Conservation (phyloP, 129 eudicot genomes). For the Apium graveolens region DNA sequence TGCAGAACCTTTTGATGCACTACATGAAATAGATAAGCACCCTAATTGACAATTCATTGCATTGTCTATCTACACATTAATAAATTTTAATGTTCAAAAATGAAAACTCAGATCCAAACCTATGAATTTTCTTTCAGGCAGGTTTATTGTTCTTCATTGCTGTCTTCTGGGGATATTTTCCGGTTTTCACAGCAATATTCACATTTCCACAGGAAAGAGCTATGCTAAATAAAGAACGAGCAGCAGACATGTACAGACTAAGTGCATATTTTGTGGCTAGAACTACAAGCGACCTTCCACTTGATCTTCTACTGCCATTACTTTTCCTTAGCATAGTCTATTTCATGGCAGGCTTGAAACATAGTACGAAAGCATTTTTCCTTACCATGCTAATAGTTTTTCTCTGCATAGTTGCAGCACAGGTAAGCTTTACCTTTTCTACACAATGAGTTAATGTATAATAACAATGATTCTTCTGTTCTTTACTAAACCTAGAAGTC, state of each 20-base stretch:
- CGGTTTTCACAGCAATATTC: slow-evolving; percentile 92
- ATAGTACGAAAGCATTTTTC: slow-evolving; percentile 49
- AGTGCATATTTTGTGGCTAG: slow-evolving; percentile 94
- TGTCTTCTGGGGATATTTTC: slow-evolving; percentile 96
- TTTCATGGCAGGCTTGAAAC: slow-evolving; percentile 88
- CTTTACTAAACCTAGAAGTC: slow-evolving; percentile 1
- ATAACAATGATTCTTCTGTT: neutral
- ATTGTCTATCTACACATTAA: neutral
- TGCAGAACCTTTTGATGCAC: neutral
- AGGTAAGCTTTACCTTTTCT: slow-evolving; percentile 35
- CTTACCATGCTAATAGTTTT: slow-evolving; percentile 64
- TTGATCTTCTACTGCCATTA: slow-evolving; percentile 74
- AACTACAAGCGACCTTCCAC: slow-evolving; percentile 86
- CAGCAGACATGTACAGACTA: slow-evolving; percentile 92
- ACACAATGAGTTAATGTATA: neutral
- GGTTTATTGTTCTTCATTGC: slow-evolving; percentile 90
- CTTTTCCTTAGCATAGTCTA: slow-evolving; percentile 71
- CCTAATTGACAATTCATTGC: neutral
- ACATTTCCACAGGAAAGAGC: slow-evolving; percentile 98
- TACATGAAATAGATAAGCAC: neutral
- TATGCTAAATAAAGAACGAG: slow-evolving; percentile 80
- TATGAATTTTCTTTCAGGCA: slow-evolving; percentile 43
- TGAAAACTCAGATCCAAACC: neutral
- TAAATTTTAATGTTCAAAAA: neutral
- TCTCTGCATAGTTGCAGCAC: slow-evolving; percentile 90